Percentiles rank a stretch among this genome's conserved stretches.
Evolutionary conservation across 192 early-diverging fungal genomes (phyloP).

Genomic region (Entrophospora sp.): DNA sequence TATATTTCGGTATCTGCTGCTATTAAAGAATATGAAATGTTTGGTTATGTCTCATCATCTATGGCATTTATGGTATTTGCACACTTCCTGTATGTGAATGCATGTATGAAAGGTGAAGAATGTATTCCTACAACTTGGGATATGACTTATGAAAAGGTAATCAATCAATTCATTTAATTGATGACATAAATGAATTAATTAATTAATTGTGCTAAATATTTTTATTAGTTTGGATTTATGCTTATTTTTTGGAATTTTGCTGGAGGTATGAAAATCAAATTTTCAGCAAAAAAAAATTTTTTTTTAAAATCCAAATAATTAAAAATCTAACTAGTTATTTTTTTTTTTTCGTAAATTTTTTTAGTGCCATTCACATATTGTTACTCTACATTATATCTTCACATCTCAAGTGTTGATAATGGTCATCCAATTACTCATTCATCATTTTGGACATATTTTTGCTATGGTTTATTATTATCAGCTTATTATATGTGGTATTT

Average conservation of each 20-base stretch:
- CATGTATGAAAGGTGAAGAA: conserved; percentile 43
- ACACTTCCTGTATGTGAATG: conserved; percentile 41
- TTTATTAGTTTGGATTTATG: conserved; percentile 34
- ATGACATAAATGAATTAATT: neutral
- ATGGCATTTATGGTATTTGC: conserved; percentile 39
- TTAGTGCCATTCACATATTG: conserved; percentile 42
- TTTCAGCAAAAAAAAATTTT: no score
- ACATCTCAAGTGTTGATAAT: conserved; percentile 30
- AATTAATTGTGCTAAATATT: neutral
- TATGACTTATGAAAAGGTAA: conserved; percentile 45
- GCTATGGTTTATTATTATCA: conserved; percentile 26
- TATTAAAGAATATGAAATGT: conserved; percentile 36
- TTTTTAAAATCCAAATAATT: neutral
- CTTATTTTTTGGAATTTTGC: conserved; percentile 45
- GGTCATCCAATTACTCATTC: conserved; percentile 27
- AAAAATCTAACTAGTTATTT: neutral
- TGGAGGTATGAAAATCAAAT: conserved; percentile 22
- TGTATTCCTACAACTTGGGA: conserved; percentile 46
- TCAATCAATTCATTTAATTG: no score
- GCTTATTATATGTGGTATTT: conserved; percentile 34
- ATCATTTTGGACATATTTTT: conserved; percentile 23
- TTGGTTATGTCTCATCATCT: conserved; percentile 30
- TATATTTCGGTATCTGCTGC: conserved; percentile 40
- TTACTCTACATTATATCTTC: conserved; percentile 33
- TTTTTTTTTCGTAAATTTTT: neutral